Base-by-base conservation (phyloP, 2,329 filamentous ascomycete species). In the Xylaria sp. region DNA sequence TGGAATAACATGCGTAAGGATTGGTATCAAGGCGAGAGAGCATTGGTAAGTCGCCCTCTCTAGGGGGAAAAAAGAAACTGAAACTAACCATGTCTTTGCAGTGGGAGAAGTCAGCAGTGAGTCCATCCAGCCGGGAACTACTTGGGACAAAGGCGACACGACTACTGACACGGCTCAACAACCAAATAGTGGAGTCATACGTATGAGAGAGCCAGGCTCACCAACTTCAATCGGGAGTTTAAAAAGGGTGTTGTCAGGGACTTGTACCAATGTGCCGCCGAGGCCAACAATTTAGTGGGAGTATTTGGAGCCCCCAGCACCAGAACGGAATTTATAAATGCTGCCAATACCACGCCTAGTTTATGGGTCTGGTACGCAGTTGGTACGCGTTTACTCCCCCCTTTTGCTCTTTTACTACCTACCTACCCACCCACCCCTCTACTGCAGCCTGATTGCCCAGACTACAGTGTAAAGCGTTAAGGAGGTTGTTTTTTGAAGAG, bases 281-380 rank as follows among this genome's bases (percentile, higher is more conserved):
- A 10, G 7, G 42, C 56, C 16, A 2, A 46, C 9, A 5, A 3
- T 1, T 8, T 9, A 7, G 11, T 52, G 7, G 35, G 8, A 30
- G 23, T 30, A 30, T 30, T 4, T 30, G 23, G 23, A 30, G 5
- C 23, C 23, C 23, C 23, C 23, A 30, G 23, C 4, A 30, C 23
- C 23, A 30, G 23, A 30, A 5, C 6, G 53, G 19, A 16, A 16
- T 5, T 2, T 2, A 2, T 30, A 5, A 5, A 30, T 30, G 23
- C 23, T 30, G 23, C 23, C 23, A 30, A 30, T 30, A 5, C 23
- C 4, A 16, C 1, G n/a, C n/a, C 13, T 3, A 5, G 4, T 5
- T 1, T 2, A 1, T 61, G 61, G 61, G 34, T 19, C 8, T 59
- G 42, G 42, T 52, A 55, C 34, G 51, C 35, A 13, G 5, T 63